Percentiles rank a stretch among this genome's conserved stretches.
Evolutionary conservation across 2,329 filamentous ascomycete genomes (phyloP).

Genomic region (Colletotrichum tropicicola): DNA sequence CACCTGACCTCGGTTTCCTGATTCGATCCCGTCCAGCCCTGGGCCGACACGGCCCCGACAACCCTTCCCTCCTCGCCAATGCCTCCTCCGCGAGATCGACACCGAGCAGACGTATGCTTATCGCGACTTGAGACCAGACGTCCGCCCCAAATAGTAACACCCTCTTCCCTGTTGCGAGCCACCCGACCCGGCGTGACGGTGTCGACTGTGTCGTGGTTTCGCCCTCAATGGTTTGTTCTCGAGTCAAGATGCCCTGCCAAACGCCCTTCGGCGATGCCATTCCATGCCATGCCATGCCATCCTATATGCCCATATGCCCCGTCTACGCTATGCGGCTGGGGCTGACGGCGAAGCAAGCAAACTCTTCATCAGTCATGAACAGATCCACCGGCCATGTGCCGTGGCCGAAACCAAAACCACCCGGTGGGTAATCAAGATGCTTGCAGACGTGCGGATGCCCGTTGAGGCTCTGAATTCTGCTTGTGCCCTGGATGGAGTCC

Average conservation of each 20-base stretch:
- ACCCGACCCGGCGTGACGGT: conserved; percentile 22
- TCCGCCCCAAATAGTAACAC: conserved; percentile 26
- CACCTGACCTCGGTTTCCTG: conserved; percentile 1
- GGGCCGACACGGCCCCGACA: neutral
- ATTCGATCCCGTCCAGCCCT: neutral
- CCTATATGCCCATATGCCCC: conserved; percentile 2
- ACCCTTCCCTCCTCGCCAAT: conserved; percentile 4
- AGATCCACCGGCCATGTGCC: conserved; percentile 27
- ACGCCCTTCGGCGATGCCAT: conserved; percentile 9
- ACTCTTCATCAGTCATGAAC: conserved; percentile 22
- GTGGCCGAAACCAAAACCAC: conserved; percentile 28
- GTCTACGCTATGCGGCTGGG: conserved; percentile 5
- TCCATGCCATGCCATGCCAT: conserved; percentile 2
- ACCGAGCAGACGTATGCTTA: conserved; percentile 26
- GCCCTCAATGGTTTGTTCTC: conserved; percentile 9
- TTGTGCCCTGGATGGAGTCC: conserved; percentile 1
- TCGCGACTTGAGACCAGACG: conserved; percentile 22
- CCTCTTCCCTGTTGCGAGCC: conserved; percentile 23
- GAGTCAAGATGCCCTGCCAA: conserved; percentile 22
- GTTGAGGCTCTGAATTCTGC: conserved; percentile 6
- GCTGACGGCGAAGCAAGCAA: neutral
- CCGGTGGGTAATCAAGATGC: conserved; percentile 21
- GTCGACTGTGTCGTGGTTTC: conserved; percentile 14
- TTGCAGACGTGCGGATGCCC: conserved; percentile 6
- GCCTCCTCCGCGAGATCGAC: conserved; percentile 19